Percentiles rank a stretch among this genome's conserved stretches.
Evolutionary conservation across 73 alveolate genomes (phyloP).

Genomic region (Blepharisma japonicum): DNA sequence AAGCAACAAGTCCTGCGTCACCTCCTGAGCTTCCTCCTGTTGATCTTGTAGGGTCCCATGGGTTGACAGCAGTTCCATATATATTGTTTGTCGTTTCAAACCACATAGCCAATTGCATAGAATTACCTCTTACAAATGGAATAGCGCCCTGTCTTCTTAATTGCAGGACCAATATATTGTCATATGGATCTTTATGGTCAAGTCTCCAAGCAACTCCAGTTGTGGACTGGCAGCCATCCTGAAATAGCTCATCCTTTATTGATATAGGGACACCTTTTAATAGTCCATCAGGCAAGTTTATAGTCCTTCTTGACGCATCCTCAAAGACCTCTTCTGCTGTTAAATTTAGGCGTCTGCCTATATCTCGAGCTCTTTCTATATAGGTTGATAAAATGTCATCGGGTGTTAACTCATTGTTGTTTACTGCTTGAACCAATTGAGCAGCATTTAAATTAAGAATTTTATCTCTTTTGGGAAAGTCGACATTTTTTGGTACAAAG

Average conservation of each 20-base stretch:
- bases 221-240: constrained; percentile 45
- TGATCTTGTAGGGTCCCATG: constrained; percentile 57
- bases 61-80: constrained; percentile 68
- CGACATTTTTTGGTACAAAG: no score
- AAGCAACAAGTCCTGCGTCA: constrained; percentile 68
- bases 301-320: not conserved
- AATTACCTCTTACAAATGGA: constrained; percentile 57
- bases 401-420: not conserved
- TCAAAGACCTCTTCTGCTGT: constrained; percentile 28
- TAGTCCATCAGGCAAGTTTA: not conserved
- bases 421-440: not conserved
- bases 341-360: not conserved
- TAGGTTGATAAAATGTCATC: not conserved
- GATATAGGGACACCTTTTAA: constrained; percentile 69
- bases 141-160: constrained; percentile 68
- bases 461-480: not conserved
- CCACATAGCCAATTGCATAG: constrained; percentile 62
- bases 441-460: not conserved
- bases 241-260: constrained; percentile 50
- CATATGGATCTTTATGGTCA: constrained; percentile 31
- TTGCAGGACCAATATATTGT: constrained; percentile 46
- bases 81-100: constrained; percentile 58
- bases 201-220: constrained; percentile 35
- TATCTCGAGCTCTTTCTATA: not conserved
- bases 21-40: constrained; percentile 88